Percentiles rank a stretch among this genome's conserved stretches.
Conservation (phyloP, 1,284 basidiomycete species). For the Leccinum cinnamomeum region DNA sequence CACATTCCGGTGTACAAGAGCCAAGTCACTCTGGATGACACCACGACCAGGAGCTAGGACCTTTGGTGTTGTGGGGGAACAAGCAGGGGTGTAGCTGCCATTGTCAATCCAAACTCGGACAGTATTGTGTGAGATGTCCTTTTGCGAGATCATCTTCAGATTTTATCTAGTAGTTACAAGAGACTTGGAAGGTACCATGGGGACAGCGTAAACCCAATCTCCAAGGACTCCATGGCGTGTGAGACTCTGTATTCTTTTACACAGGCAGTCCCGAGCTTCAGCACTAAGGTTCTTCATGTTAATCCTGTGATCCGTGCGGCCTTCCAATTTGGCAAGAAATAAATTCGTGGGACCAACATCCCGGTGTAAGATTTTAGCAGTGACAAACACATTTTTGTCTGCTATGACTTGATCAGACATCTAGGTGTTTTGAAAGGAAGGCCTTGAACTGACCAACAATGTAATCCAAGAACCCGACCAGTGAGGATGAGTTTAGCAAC, state of each 20-base stretch:
- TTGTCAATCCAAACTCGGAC: background rate
- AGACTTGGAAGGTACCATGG: background rate
- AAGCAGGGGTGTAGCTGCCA: background rate
- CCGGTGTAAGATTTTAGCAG: background rate
- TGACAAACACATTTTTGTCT: background rate
- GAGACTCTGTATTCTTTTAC: background rate
- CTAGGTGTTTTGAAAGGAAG: background rate
- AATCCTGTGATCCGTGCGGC: background rate
- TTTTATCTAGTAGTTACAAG: background rate
- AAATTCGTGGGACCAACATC: background rate
- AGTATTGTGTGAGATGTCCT: background rate
- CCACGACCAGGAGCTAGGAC: background rate
- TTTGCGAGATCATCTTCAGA: background rate
- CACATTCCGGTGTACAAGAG: background rate
- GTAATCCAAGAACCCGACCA: background rate
- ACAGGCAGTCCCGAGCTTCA: background rate
- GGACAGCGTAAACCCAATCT: background rate
- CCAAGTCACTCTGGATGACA: background rate
- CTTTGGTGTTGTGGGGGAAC: background rate
- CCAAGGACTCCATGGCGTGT: background rate
- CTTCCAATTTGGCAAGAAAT: background rate
- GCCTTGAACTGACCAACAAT: background rate
- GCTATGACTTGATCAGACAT: background rate
- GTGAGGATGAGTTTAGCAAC: background rate
- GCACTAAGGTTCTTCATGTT: background rate